Percentiles rank a stretch among this genome's conserved stretches.
phyloP scores from a whole-genome alignment of 345 rosid species.

The Trapa incisa region DNA sequence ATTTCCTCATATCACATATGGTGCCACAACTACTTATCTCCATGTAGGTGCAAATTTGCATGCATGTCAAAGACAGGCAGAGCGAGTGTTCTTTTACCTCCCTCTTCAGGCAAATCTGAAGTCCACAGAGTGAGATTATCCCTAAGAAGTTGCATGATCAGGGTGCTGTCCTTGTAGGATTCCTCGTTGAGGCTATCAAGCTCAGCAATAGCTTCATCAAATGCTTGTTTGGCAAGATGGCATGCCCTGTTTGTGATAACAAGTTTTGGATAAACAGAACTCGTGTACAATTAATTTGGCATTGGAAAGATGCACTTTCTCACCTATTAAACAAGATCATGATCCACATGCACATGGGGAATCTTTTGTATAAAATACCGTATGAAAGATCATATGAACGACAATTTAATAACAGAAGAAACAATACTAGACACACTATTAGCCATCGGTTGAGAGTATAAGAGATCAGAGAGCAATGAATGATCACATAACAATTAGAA shows the following conservation, averaged over 20 bases:
- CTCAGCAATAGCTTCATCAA: slow-evolving; percentile 80
- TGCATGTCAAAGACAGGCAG: neutral
- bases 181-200: slow-evolving; percentile 82
- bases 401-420: neutral
- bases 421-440: neutral
- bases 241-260: slow-evolving; percentile 40
- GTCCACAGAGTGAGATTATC: slow-evolving; percentile 84
- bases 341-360: neutral
- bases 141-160: slow-evolving; percentile 84
- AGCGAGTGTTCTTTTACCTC: slow-evolving; percentile 28
- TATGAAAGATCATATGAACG: neutral
- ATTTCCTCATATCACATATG: neutral
- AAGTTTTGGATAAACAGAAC: slow-evolving; percentile 3
- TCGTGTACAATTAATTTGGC: neutral
- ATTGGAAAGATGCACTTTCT: too few species aligned
- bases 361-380: neutral
- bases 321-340: neutral
- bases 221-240: slow-evolving; percentile 76
- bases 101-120: slow-evolving; percentile 72
- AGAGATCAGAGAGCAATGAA: neutral
- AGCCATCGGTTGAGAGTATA: too few species aligned
- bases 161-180: slow-evolving; percentile 80
- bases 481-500: neutral
- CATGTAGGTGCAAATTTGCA: too few species aligned
- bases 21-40: neutral